These are phyloP conservation scores for Mycosphaerella sp. DNA, from an alignment of 2,329 filamentous ascomycete species.

Conservation along the genomic window DNA sequence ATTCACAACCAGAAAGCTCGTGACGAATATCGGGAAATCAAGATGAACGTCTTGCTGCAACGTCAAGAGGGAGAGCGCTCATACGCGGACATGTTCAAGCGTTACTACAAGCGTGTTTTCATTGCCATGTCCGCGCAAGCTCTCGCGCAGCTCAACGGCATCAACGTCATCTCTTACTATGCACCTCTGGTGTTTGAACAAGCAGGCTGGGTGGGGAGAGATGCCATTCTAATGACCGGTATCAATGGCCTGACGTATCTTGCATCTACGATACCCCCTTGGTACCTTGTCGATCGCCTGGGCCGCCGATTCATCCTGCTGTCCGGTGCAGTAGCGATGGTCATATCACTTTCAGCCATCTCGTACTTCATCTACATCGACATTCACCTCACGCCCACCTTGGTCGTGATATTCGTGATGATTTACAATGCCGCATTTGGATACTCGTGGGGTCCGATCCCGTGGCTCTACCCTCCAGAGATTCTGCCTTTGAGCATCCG, in stretches of 20 bases:
- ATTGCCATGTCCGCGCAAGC: constrained; percentile 99
- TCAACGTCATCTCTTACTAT: constrained; percentile 99
- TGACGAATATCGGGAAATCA: constrained; percentile 97
- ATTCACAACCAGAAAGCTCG: constrained; percentile 88
- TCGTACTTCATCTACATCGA: constrained; percentile 95
- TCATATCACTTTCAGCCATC: constrained; percentile 76
- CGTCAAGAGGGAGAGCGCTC: constrained; percentile 91
- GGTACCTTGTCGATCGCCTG: constrained; percentile 93
- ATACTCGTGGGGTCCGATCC: constrained; percentile 95
- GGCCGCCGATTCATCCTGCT: constrained; percentile 84
- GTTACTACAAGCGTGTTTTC: constrained; percentile 85
- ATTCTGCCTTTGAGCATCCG: constrained; percentile 94
- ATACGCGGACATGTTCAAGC: constrained; percentile 89
- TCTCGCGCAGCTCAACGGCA: constrained; percentile 93
- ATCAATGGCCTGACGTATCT: constrained; percentile 92
- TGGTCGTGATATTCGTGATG: constrained; percentile 95
- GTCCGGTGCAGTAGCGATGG: constrained; percentile 84
- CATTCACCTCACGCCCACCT: constrained; percentile 64
- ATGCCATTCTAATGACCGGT: constrained; percentile 93
- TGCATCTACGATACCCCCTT: constrained; percentile 85
- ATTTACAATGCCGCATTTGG: constrained; percentile 97
- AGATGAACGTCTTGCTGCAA: constrained; percentile 91
- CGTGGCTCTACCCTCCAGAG: constrained; percentile 98
- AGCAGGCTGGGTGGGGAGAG: constrained; percentile 86
- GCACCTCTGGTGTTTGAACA: constrained; percentile 94